Base-by-base conservation (phyloP, 108 stramenopile species). In the Pseudonitzschia delicatissima region DNA sequence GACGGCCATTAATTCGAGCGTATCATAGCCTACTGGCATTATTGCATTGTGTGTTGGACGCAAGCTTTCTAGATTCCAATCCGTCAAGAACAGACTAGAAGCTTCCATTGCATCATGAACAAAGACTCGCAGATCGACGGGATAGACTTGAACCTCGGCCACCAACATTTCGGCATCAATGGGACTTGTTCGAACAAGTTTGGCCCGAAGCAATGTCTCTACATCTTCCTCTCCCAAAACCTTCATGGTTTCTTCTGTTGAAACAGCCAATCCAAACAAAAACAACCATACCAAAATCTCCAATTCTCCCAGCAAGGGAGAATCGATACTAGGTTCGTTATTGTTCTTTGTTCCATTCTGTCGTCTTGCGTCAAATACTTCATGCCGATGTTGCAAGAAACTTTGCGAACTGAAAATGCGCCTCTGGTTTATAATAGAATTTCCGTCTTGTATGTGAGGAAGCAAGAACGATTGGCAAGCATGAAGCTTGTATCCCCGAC, bases 21-120 rank as follows among this genome's bases (percentile, higher is more conserved):
- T 76, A 42, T 76, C 74, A 29, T 76, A 70, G 33, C 74, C 74
- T 25, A 76, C 67, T 28, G 69, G 49, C 74, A 76, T 76, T 12
- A 76, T 48, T 13, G 74, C 69, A 55, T 71, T 53, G 21, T 51
- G 69, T 21, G 52, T 62, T 20, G 34, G 35, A 26, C 69, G 74
- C 23, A 76, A 60, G 5, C 57, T 65, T 55, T 76, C 74, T 33
- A 76, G 29, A 44, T 61, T 20, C 66, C 66, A 76, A 66, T 73
- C 66, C n/a, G 72, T 73, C 58, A 68, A 36, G 28, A 61, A 68
- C n/a, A 62, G 42, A 7, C 42, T 44, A 34, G 1, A 60, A 13
- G 31, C 40, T 21, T 55, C 52, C 15, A 21, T 35, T 44, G 15
- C 34, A 53, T 20, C 45, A 21, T 18, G 28, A 6, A 48, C 7